phyloP scores from a whole-genome alignment of 2,329 filamentous ascomycete genomes.

The Alternaria metachromatica region DNA sequence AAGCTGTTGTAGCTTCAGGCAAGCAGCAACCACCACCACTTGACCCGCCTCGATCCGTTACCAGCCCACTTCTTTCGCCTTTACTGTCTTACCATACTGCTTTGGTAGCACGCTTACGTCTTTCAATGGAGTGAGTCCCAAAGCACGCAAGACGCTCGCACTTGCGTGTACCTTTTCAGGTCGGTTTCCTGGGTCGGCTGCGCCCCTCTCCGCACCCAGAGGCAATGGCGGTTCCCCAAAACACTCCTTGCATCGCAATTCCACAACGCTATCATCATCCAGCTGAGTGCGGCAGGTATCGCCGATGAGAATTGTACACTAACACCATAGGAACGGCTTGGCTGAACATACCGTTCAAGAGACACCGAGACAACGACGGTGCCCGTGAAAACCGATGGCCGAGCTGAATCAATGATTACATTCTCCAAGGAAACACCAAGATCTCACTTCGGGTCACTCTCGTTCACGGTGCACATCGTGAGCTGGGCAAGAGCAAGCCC shows the following conservation, averaged over 20 bases:
- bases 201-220: neutral
- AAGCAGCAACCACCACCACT: conserved; percentile 5
- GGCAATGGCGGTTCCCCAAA: neutral
- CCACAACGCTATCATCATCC: neutral
- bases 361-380: neutral
- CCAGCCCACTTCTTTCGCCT: conserved; percentile 6
- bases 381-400: neutral
- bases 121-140: neutral
- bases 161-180: neutral
- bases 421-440: neutral
- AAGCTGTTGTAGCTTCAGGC: conserved; percentile 5
- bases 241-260: neutral
- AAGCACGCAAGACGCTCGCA: neutral
- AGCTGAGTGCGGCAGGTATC: neutral
- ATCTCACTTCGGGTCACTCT: neutral
- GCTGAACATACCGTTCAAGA: neutral
- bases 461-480: neutral
- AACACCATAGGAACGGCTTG: neutral
- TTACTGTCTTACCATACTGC: neutral
- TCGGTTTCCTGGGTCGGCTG: neutral
- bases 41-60: neutral
- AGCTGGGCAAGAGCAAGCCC: neutral
- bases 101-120: conserved; percentile 3
- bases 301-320: neutral
- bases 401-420: neutral